Percentiles rank a stretch among this genome's conserved stretches.
Evolutionary conservation across 2,329 filamentous ascomycete species (phyloP).

Genomic region (Diaporthe velutina): DNA sequence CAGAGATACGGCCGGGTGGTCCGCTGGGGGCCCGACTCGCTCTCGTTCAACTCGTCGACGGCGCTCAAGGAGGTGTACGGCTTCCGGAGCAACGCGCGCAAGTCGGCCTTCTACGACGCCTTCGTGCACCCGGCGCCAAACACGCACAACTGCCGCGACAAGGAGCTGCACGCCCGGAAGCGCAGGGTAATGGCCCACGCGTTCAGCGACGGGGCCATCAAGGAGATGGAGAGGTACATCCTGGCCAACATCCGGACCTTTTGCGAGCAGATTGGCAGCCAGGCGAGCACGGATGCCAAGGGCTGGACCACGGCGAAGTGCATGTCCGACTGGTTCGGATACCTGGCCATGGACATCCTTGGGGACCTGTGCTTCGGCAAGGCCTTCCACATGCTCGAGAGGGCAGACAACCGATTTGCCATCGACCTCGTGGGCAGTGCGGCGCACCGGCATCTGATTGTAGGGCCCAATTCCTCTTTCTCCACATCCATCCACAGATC

Average conservation of each 20-base stretch:
- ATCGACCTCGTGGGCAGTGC: slow-evolving; percentile 76
- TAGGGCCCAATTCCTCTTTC: slow-evolving; percentile 55
- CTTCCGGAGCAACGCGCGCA: slow-evolving; percentile 73
- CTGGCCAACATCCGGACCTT: slow-evolving; percentile 76
- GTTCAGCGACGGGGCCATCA: slow-evolving; percentile 76
- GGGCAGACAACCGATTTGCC: slow-evolving; percentile 73
- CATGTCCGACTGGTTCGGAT: slow-evolving; percentile 74
- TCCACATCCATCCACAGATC: neutral
- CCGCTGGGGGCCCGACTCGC: slow-evolving; percentile 82
- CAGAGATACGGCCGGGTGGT: slow-evolving; percentile 77
- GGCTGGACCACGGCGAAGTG: slow-evolving; percentile 71
- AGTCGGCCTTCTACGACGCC: slow-evolving; percentile 80
- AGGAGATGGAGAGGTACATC: slow-evolving; percentile 77
- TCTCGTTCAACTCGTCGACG: slow-evolving; percentile 81
- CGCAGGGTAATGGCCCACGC: slow-evolving; percentile 78
- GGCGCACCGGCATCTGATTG: slow-evolving; percentile 76
- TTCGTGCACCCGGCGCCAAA: slow-evolving; percentile 79
- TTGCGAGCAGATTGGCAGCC: slow-evolving; percentile 67
- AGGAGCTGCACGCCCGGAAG: slow-evolving; percentile 77
- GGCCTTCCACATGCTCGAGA: slow-evolving; percentile 73
- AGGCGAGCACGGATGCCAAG: slow-evolving; percentile 58
- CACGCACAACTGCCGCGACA: slow-evolving; percentile 80
- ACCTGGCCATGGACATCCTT: slow-evolving; percentile 73
- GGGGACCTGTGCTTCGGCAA: slow-evolving; percentile 73
- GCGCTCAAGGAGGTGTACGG: slow-evolving; percentile 78